Evolutionary conservation across 257 asterid genomes (phyloP).

Genomic region (Catharanthus roseus): DNA sequence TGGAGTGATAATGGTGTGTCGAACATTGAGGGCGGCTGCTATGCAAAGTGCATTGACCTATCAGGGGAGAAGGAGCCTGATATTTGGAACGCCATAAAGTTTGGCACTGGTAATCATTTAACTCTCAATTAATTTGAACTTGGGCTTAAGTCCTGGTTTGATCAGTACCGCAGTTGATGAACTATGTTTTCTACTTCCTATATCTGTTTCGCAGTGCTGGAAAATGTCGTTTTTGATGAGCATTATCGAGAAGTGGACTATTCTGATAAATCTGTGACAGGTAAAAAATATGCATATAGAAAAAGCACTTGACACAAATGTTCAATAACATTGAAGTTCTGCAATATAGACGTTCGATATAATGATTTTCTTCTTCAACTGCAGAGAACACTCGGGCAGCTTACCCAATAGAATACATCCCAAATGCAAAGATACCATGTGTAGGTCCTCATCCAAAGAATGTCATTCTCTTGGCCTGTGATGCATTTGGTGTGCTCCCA

Average conservation of each 20-base stretch:
- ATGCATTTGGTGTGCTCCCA: conserved; percentile 95
- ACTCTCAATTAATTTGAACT: background rate
- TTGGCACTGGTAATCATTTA: conserved; percentile 58
- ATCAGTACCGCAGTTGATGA: background rate
- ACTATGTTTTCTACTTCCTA: too few relatives aligned
- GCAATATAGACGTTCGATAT: too few relatives aligned
- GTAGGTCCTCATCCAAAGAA: conserved; percentile 94
- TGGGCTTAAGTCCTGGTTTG: background rate
- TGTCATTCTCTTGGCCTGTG: conserved; percentile 85
- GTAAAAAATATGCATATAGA: conserved; percentile 23
- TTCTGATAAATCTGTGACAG: conserved; percentile 82
- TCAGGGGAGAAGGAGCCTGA: conserved; percentile 91
- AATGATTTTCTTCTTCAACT: too few relatives aligned
- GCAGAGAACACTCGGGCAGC: conserved; percentile 95
- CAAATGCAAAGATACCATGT: conserved; percentile 85
- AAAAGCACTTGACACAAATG: too few relatives aligned
- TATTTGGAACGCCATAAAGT: conserved; percentile 93
- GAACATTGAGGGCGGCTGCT: conserved; percentile 94
- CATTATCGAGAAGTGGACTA: conserved; percentile 88
- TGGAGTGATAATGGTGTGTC: conserved; percentile 94
- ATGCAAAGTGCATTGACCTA: conserved; percentile 89
- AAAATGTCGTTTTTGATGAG: conserved; percentile 88
- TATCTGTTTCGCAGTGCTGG: conserved; percentile 47
- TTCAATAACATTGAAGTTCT: too few relatives aligned
- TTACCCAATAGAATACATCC: conserved; percentile 87